phyloP scores from a whole-genome alignment of 1,139 yeast species.

The Pichia sp. region DNA sequence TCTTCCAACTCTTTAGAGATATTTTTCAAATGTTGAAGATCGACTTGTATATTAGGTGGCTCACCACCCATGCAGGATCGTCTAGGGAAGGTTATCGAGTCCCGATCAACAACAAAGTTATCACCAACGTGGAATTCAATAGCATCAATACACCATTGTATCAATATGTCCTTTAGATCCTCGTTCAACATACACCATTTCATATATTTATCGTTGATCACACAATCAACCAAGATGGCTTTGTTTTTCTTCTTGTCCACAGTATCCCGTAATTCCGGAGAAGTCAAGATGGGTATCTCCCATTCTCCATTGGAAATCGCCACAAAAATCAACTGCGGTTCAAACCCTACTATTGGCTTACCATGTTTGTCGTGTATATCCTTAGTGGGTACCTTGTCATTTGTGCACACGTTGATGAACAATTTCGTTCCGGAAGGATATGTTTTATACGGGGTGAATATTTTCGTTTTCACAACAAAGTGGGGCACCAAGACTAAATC shows the following conservation, averaged over 20 bases:
- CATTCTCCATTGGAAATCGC: conserved; percentile 65
- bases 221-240: conserved; percentile 69
- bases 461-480: conserved; percentile 57
- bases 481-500: conserved; percentile 45
- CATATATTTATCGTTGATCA: conserved; percentile 55
- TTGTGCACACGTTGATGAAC: conserved; percentile 73
- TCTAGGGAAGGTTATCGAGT: conserved; percentile 43
- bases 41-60: conserved; percentile 28
- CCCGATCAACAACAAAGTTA: conserved; percentile 34
- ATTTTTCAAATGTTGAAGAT: conserved; percentile 32
- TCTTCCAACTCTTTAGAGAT: conserved; percentile 29
- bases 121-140: conserved; percentile 46
- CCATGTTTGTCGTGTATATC: conserved; percentile 17
- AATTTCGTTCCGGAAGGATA: conserved; percentile 45
- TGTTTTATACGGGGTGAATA: conserved; percentile 31
- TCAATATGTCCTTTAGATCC: conserved; percentile 41
- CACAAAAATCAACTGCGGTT: conserved; percentile 53
- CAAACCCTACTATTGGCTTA: too few relatives aligned
- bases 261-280: conserved; percentile 42
- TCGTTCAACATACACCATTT: conserved; percentile 52
- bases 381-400: conserved; percentile 52
- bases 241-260: conserved; percentile 63
- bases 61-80: conserved; percentile 52
- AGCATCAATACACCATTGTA: conserved; percentile 64
- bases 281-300: conserved; percentile 77